Conservation (phyloP, 495 filamentous ascomycete genomes). For the Aspergillus leporis region DNA sequence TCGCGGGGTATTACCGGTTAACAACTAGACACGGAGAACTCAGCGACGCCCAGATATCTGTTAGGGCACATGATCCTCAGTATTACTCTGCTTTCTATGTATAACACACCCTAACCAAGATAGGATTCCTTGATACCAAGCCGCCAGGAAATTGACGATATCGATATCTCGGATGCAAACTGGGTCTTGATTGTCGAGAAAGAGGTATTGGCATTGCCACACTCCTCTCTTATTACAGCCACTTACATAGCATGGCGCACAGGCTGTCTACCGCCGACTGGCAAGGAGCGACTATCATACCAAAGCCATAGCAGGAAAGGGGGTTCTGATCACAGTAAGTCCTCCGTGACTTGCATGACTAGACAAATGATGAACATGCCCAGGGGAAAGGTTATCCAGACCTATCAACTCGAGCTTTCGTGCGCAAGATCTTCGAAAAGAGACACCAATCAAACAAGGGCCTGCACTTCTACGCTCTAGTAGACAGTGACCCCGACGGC, state of each 20-base stretch:
- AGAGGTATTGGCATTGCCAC: constrained; percentile 56
- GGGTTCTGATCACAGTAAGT: constrained; percentile 69
- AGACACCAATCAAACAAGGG: constrained; percentile 20
- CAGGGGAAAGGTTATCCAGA: constrained; percentile 94
- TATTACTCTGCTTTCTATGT: neutral
- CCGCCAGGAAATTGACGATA: constrained; percentile 46
- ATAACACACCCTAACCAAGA: neutral
- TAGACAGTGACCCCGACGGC: constrained; percentile 88
- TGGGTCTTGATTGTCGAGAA: constrained; percentile 93
- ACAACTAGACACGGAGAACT: constrained; percentile 23
- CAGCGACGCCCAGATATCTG: constrained; percentile 23
- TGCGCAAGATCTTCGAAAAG: constrained; percentile 35
- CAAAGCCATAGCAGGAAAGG: constrained; percentile 50
- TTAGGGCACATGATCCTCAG: constrained; percentile 16
- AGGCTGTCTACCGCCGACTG: constrained; percentile 82
- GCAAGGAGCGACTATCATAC: constrained; percentile 54
- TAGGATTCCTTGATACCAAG: constrained; percentile 72
- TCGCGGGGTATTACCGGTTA: constrained; percentile 54
- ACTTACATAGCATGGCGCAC: neutral
- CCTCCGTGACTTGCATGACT: neutral
- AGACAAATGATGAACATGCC: neutral
- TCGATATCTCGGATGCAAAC: constrained; percentile 54
- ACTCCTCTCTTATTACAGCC: constrained; percentile 12
- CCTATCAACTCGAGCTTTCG: constrained; percentile 72
- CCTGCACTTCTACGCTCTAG: constrained; percentile 63